Conservation (phyloP, 345 rosid species). For the Brassica napus region Da-Ae NC_063449.1:10490001-10490500, state of each 20-base stretch:
- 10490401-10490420: not conserved
- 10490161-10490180: conserved; percentile 36
- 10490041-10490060: conserved; percentile 23
- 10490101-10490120: conserved; percentile 29
- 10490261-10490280: conserved; percentile 40
- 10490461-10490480: no score
- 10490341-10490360: not conserved
- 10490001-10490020: not conserved
- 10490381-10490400: not conserved
- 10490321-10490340: not conserved
- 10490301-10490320: not conserved
- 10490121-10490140: conserved; percentile 30
- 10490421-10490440: no score
- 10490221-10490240: conserved; percentile 39
- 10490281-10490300: conserved; percentile 33
- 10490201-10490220: conserved; percentile 39
- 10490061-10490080: conserved; percentile 39
- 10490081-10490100: conserved; percentile 46
- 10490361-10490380: not conserved
- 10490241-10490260: conserved; percentile 41
- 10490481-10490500: no score
- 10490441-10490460: no score
- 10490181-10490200: conserved; percentile 45
- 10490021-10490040: not conserved
- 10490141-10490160: conserved; percentile 24